phyloP scores from a whole-genome alignment of 2,329 filamentous ascomycete species.

The Stemphylium beticola region DNA sequence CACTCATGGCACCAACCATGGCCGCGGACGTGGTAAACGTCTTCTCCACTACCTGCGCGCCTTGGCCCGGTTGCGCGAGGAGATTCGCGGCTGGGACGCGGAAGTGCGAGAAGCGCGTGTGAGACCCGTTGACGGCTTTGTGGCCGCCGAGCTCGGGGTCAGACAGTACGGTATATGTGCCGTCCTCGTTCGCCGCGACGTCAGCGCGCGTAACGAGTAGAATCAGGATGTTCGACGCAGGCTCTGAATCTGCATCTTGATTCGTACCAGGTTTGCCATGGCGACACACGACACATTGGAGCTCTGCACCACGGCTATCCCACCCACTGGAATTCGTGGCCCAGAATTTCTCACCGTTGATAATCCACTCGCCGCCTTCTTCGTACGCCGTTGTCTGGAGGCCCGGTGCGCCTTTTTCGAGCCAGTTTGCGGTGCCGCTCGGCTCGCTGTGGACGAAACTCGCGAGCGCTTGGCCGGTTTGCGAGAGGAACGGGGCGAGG shows the following conservation, averaged over 20 bases:
- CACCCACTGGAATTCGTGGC: constrained; percentile 62
- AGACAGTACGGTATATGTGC: constrained; percentile 55
- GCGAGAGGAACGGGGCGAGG: constrained; percentile 50
- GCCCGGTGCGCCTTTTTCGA: constrained; percentile 58
- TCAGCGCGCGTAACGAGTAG: constrained; percentile 58
- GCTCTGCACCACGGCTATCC: constrained; percentile 60
- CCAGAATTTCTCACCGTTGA: constrained; percentile 65
- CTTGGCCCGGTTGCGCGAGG: constrained; percentile 54
- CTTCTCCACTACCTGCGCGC: constrained; percentile 51
- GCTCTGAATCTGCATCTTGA: constrained; percentile 29
- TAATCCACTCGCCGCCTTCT: constrained; percentile 59
- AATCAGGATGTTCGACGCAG: constrained; percentile 54
- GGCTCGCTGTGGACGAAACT: constrained; percentile 62
- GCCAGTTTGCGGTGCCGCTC: constrained; percentile 59
- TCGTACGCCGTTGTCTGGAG: constrained; percentile 57
- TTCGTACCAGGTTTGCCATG: constrained; percentile 25
- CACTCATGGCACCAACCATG: constrained; percentile 62
- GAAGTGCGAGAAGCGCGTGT: constrained; percentile 57
- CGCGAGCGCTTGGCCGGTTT: constrained; percentile 55
- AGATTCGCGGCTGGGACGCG: constrained; percentile 57
- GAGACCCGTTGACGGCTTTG: constrained; percentile 57
- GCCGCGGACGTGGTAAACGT: constrained; percentile 56
- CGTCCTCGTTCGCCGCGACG: constrained; percentile 52
- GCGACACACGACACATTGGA: constrained; percentile 61
- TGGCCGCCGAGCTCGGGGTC: constrained; percentile 57